A percentile compares a stretch with the other conserved stretches of the same genome.
phyloP scores from a whole-genome alignment of 2,329 filamentous ascomycete species.

The Sporothrix pallida region DNA sequence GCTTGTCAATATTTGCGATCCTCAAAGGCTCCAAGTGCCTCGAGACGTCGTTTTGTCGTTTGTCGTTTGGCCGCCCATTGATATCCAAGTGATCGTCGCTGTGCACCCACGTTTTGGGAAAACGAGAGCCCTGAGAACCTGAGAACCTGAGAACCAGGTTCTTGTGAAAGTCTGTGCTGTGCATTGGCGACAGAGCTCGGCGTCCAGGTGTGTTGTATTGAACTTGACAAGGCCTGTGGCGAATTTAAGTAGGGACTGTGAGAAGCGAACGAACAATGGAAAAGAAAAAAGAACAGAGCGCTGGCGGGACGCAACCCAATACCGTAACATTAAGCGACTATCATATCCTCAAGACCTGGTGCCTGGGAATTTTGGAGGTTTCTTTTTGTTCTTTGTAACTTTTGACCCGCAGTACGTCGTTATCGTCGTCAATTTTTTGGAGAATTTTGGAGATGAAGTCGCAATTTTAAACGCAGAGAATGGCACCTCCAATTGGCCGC shows the following conservation, averaged over 20 bases:
- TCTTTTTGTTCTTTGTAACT: background rate
- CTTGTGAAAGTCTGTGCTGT: background rate
- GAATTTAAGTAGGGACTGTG: background rate
- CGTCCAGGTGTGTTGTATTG: background rate
- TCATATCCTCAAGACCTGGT: conserved; percentile 1
- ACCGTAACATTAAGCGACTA: background rate
- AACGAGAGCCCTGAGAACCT: no score
- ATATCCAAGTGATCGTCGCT: background rate
- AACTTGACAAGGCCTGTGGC: no score
- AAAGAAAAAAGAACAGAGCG: conserved; percentile 1
- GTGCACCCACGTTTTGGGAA: background rate
- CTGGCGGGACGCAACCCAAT: conserved; percentile 19
- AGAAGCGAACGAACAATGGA: background rate
- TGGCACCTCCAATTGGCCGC: background rate
- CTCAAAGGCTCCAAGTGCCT: background rate
- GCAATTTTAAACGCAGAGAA: background rate
- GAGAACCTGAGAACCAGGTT: background rate
- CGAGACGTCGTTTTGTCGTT: background rate
- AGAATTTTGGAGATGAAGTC: background rate
- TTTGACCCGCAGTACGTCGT: background rate
- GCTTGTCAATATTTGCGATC: background rate
- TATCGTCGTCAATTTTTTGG: background rate
- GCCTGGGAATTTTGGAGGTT: background rate
- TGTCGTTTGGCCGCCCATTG: background rate
- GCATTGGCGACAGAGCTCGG: no score